Percentiles rank a stretch among this genome's conserved stretches.
These are phyloP conservation scores for Coprinellus micaceus DNA, from an alignment of 768 basidiomycete genomes.

Conservation along the genomic window DNA sequence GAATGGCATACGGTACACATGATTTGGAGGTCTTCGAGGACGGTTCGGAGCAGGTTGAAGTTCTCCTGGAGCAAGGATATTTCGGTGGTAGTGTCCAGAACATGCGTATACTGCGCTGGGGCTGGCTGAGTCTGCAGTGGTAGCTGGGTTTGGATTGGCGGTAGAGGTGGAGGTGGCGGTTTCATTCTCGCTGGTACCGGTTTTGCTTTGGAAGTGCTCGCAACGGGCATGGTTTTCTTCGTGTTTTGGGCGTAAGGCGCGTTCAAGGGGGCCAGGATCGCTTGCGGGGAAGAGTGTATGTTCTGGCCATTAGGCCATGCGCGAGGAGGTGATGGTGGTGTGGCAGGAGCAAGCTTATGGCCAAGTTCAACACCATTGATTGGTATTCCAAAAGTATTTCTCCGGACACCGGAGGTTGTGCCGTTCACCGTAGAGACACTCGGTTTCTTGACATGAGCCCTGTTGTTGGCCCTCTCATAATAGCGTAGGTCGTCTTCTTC, in stretches of 20 bases:
- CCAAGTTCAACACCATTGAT: no score
- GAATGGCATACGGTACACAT: slow-evolving; percentile 25
- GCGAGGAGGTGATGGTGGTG: slow-evolving; percentile 21
- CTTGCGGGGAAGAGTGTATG: no score
- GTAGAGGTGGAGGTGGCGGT: background rate
- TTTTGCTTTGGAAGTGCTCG: no score
- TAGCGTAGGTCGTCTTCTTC: background rate
- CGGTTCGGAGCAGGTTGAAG: slow-evolving; percentile 18
- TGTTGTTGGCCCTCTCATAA: background rate
- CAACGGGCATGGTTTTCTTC: no score
- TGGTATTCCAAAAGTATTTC: slow-evolving; percentile 9
- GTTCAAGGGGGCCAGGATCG: no score
- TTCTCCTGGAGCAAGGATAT: slow-evolving; percentile 25
- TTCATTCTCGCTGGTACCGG: background rate
- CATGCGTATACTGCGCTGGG: no score
- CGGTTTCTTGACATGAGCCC: slow-evolving; percentile 8
- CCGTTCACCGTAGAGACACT: slow-evolving; percentile 6
- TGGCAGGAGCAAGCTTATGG: slow-evolving; percentile 13
- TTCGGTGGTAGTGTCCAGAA: slow-evolving; percentile 20
- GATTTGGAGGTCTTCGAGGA: slow-evolving; percentile 23
- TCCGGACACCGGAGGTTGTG: background rate
- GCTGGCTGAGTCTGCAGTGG: slow-evolving; percentile 8
- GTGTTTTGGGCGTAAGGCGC: no score
- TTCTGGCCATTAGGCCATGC: no score
- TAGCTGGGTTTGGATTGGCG: slow-evolving; percentile 5